Conservation (phyloP, 495 filamentous ascomycete species). For the Saxophila tyrrhenica region DNA sequence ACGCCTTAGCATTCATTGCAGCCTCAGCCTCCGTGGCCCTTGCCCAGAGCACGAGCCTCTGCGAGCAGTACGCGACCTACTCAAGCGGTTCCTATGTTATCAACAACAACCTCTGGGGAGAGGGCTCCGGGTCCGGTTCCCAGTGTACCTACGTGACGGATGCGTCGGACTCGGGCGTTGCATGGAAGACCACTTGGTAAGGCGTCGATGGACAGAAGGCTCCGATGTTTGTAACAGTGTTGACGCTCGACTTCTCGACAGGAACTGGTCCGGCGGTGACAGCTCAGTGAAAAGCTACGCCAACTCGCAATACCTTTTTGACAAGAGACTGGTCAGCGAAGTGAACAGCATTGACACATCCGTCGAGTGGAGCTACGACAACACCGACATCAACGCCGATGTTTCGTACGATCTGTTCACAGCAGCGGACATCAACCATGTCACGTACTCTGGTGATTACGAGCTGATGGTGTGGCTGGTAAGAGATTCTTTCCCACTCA, state of each 20-base stretch:
- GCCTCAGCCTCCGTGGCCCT: slow-evolving; percentile 6
- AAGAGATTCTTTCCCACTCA: neutral
- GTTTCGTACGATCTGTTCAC: slow-evolving; percentile 42
- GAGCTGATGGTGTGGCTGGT: slow-evolving; percentile 42
- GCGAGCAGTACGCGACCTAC: slow-evolving; percentile 32
- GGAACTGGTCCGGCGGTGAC: slow-evolving; percentile 32
- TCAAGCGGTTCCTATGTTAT: slow-evolving; percentile 30
- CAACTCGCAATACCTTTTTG: slow-evolving; percentile 27
- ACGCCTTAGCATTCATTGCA: slow-evolving; percentile 1
- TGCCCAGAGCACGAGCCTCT: slow-evolving; percentile 22
- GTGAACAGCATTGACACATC: slow-evolving; percentile 32
- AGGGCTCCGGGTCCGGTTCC: slow-evolving; percentile 27
- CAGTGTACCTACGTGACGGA: slow-evolving; percentile 36
- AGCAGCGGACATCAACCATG: slow-evolving; percentile 34
- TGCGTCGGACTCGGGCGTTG: slow-evolving; percentile 23
- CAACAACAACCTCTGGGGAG: slow-evolving; percentile 41
- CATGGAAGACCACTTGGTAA: slow-evolving; percentile 33
- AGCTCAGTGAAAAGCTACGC: slow-evolving; percentile 38
- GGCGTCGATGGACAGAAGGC: no score
- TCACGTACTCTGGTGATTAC: slow-evolving; percentile 34
- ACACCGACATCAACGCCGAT: slow-evolving; percentile 32
- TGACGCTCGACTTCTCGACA: no score
- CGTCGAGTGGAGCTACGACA: slow-evolving; percentile 33
- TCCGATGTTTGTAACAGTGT: no score
- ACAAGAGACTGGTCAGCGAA: slow-evolving; percentile 27